phyloP scores from a whole-genome alignment of 2,329 filamentous ascomycete genomes.

The Didymella lethalis region DNA sequence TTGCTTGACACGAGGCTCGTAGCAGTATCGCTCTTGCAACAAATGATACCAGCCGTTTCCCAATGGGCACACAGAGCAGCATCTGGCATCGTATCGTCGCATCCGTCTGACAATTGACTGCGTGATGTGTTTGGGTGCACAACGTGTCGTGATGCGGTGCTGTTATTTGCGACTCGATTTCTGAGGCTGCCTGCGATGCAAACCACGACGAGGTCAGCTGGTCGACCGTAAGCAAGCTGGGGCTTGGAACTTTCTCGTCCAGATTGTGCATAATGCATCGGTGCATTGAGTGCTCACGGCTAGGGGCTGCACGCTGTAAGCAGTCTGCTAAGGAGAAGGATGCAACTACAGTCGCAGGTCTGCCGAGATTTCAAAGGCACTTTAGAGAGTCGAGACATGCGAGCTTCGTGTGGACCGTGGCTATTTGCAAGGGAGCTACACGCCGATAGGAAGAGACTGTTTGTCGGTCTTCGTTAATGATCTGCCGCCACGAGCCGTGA shows the following conservation, averaged over 20 bases:
- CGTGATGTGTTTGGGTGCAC: background rate
- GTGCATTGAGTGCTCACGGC: background rate
- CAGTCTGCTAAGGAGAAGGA: background rate
- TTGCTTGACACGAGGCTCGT: slow-evolving; percentile 14
- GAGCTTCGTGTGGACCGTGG: background rate
- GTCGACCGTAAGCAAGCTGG: background rate
- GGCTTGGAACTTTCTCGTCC: background rate
- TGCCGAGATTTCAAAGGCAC: background rate
- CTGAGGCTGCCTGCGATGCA: background rate
- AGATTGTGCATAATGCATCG: background rate
- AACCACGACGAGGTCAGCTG: background rate
- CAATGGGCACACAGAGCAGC: slow-evolving; percentile 2
- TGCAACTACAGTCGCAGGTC: background rate
- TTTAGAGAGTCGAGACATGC: background rate
- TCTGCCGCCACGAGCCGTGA: background rate
- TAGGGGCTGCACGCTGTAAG: background rate
- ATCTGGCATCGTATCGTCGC: background rate
- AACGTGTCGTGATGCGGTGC: background rate
- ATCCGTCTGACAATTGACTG: background rate
- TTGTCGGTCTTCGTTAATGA: background rate
- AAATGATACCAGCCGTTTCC: slow-evolving; percentile 6
- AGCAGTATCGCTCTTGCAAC: slow-evolving; percentile 10
- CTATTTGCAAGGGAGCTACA: background rate
- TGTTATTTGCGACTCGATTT: background rate
- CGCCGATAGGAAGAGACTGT: background rate